phyloP scores from a whole-genome alignment of 2,329 filamentous ascomycete species.

The Pezizomycotina sp. region DNA sequence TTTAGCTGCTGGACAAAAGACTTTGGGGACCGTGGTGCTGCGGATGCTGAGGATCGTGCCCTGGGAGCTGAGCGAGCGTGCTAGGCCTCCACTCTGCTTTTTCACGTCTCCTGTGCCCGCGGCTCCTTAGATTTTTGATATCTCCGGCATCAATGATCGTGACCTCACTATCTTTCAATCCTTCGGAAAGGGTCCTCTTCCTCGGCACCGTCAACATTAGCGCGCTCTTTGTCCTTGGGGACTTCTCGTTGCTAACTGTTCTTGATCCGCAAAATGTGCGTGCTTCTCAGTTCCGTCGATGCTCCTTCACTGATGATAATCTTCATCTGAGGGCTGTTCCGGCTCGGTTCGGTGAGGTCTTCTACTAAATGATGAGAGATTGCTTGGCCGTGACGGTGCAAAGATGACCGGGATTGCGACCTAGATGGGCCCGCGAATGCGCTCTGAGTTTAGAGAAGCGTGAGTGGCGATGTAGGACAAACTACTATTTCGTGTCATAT shows the following conservation, averaged over 20 bases:
- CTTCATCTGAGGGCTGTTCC: neutral
- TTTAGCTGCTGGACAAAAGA: constrained; percentile 59
- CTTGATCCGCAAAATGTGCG: too few species aligned
- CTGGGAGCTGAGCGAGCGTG: constrained; percentile 4
- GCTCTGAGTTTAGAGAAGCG: too few species aligned
- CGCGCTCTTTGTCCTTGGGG: neutral
- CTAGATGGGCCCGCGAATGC: constrained; percentile 6
- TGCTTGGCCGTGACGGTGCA: neutral
- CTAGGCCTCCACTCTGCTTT: neutral
- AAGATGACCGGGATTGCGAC: neutral
- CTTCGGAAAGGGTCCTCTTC: neutral
- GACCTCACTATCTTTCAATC: neutral
- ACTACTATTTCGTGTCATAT: constrained; percentile 5
- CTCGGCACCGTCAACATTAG: neutral
- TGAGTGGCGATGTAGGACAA: too few species aligned
- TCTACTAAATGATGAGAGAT: neutral
- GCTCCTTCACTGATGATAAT: neutral
- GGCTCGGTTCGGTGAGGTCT: neutral
- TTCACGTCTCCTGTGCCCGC: neutral
- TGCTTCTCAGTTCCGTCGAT: too few species aligned
- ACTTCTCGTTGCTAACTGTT: neutral
- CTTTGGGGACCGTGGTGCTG: constrained; percentile 46
- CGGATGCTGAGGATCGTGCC: constrained; percentile 3
- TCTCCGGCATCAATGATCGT: neutral
- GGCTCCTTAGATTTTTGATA: neutral